Evolutionary conservation across 345 rosid genomes (phyloP), one percentile per base, ranked within the genome.

Genomic region (Angophora floribunda): DNA sequence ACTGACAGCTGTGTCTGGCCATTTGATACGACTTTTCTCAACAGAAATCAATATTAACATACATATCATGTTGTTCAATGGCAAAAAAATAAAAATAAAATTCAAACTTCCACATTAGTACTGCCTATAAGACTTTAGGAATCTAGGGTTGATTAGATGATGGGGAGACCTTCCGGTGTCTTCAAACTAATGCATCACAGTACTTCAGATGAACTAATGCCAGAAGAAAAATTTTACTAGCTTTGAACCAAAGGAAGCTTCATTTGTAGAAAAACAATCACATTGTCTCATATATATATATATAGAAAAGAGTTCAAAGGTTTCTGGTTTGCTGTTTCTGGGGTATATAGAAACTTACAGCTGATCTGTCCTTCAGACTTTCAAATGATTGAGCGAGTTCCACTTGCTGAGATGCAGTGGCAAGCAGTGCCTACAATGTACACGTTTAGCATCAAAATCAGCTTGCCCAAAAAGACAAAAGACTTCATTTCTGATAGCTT

Each of bases 321-420:
- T 21, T 30, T 26, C 49, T 61, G 5, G 70, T n/a, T 41, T 45
- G 16, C 49, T 12, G 45, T 61, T 30, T 28, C 80, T 3, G 6
- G 24, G 78, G 80, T 13, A 52, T 28, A 82, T 51, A 55, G 44
- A 61, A 82, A 92, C 95, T 94, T 94, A 96, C 99, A 87, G 90
- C 50, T 86, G 92, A 89, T 89, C 88, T 89, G 88, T 93, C 94
- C 87, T 94, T 96, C 86, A 96, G 89, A 91, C 90, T 91, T 90
- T 97, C 99, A 52, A 97, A 90, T 45, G 97, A 94, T 87, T 95
- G 95, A 21, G 99, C 96, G n/a, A 97, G 97, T 89, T 97, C 97
- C 41, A 96, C 91, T 93, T 97, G 99, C 90, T 95, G 96, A 57
- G 99, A 95, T 47, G 98, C 97, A 49, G 99, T 96, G 65, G 96